Conservation (phyloP, 2,329 filamentous ascomycete genomes). For the Podosphaera xanthii region DNA sequence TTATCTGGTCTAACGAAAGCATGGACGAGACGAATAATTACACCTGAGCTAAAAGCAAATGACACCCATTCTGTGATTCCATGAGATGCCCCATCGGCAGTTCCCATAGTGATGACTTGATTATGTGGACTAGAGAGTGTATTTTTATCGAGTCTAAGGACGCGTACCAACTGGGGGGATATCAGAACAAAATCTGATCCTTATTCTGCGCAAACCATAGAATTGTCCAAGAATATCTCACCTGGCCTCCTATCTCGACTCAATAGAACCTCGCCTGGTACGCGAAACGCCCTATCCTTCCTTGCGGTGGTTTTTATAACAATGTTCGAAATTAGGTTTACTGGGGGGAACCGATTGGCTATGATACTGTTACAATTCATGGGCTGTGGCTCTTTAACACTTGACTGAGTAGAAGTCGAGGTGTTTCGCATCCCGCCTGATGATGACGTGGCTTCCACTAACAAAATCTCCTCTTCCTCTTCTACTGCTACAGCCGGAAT, state of each 20-base stretch:
- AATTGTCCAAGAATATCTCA: background rate
- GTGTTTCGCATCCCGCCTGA: no score
- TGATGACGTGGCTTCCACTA: no score
- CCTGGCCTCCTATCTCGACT: background rate
- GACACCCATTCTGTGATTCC: background rate
- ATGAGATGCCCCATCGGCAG: background rate
- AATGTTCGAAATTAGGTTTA: background rate
- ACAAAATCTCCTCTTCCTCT: background rate
- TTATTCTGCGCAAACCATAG: background rate
- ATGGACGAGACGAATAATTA: background rate
- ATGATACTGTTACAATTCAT: no score
- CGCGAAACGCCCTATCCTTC: background rate
- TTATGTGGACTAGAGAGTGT: background rate
- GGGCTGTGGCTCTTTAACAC: no score
- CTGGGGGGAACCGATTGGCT: no score
- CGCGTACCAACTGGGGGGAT: background rate
- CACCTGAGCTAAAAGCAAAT: background rate
- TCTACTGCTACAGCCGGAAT: background rate
- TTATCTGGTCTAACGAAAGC: background rate
- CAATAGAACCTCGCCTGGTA: background rate
- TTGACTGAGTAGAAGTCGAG: no score
- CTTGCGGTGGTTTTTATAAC: background rate
- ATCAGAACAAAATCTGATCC: background rate
- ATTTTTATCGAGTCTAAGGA: background rate
- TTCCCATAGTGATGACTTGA: conserved; percentile 1